Percentiles rank a stretch among this genome's conserved stretches.
phyloP scores from a whole-genome alignment of 352 stramenopile genomes.

The Phytophthora colocasiae region DNA sequence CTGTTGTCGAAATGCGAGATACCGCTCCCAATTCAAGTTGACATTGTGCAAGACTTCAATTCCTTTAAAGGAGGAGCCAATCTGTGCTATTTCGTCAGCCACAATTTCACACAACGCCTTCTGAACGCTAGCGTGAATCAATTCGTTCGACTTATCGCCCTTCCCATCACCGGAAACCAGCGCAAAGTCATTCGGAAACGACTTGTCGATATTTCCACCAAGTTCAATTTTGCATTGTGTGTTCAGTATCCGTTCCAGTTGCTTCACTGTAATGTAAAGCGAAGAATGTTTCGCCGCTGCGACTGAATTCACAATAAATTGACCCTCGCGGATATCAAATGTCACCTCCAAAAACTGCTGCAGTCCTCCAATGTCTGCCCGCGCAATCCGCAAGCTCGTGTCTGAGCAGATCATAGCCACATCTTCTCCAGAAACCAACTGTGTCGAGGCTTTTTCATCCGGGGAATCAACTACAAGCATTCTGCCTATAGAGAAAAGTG shows the following conservation, averaged over 20 bases:
- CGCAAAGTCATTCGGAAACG: conserved; percentile 67
- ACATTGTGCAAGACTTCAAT: conserved; percentile 85
- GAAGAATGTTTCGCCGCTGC: conserved; percentile 66
- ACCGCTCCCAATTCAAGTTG: conserved; percentile 86
- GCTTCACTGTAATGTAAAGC: conserved; percentile 57
- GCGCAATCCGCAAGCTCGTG: conserved; percentile 67
- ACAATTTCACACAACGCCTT: conserved; percentile 85
- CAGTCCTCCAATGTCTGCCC: conserved; percentile 79
- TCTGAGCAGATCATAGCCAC: conserved; percentile 67
- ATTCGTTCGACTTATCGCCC: conserved; percentile 71
- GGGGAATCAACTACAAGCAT: conserved; percentile 76
- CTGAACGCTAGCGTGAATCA: conserved; percentile 72
- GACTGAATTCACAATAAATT: conserved; percentile 75
- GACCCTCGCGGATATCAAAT: conserved; percentile 80
- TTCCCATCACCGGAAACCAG: conserved; percentile 79
- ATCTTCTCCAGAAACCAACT: conserved; percentile 78
- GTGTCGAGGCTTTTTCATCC: conserved; percentile 51
- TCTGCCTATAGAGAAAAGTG: conserved; percentile 76
- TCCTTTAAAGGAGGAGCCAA: conserved; percentile 77
- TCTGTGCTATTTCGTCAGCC: conserved; percentile 82
- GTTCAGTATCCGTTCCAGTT: conserved; percentile 78
- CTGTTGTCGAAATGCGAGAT: conserved; percentile 85
- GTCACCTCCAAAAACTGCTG: conserved; percentile 82
- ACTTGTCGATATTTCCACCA: conserved; percentile 47
- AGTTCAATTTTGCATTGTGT: conserved; percentile 85